A percentile compares a stretch with the other conserved stretches of the same genome.
Conservation (phyloP, 1,139 yeast genomes). For the Groenewaldozyma sp. region DNA sequence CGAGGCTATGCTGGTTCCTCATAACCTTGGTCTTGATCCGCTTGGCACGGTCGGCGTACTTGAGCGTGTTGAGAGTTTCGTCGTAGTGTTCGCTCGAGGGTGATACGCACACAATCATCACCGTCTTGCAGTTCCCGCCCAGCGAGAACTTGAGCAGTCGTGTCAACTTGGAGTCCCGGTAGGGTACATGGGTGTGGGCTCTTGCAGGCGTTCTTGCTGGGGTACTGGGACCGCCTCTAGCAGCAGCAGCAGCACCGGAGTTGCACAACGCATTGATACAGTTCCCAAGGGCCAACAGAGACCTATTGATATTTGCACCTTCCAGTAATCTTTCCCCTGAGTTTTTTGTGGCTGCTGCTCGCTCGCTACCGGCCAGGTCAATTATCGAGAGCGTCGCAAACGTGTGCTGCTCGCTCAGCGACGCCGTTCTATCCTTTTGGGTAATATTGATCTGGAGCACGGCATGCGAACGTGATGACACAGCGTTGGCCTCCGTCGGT, state of each 20-base stretch:
- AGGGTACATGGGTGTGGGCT: slow-evolving; percentile 61
- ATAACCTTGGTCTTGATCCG: slow-evolving; percentile 66
- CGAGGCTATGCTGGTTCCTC: slow-evolving; percentile 54
- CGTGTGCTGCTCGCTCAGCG: slow-evolving; percentile 24
- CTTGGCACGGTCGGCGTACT: slow-evolving; percentile 92
- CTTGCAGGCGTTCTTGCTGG: slow-evolving; percentile 15
- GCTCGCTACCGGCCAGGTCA: slow-evolving; percentile 93
- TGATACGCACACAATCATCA: slow-evolving; percentile 76
- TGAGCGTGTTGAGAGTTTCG: slow-evolving; percentile 76
- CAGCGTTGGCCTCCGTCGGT: slow-evolving; percentile 78
- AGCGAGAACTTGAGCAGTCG: slow-evolving; percentile 84
- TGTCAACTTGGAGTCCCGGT: slow-evolving; percentile 85
- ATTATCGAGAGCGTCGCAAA: slow-evolving; percentile 69
- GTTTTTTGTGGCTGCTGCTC: slow-evolving; percentile 73
- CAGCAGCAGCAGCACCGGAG: slow-evolving; percentile 41
- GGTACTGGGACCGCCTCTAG: slow-evolving; percentile 16
- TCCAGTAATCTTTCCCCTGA: slow-evolving; percentile 56
- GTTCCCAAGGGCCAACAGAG: slow-evolving; percentile 78
- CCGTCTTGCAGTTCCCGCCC: slow-evolving; percentile 79
- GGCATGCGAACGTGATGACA: slow-evolving; percentile 90
- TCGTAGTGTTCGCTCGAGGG: slow-evolving; percentile 54
- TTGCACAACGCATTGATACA: slow-evolving; percentile 40
- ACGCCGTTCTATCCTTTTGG: slow-evolving; percentile 26
- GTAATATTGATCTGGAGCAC: slow-evolving; percentile 63
- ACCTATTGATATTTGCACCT: slow-evolving; percentile 86